phyloP scores from a whole-genome alignment of 257 asterid genomes.

The Mentha longifolia region DNA sequence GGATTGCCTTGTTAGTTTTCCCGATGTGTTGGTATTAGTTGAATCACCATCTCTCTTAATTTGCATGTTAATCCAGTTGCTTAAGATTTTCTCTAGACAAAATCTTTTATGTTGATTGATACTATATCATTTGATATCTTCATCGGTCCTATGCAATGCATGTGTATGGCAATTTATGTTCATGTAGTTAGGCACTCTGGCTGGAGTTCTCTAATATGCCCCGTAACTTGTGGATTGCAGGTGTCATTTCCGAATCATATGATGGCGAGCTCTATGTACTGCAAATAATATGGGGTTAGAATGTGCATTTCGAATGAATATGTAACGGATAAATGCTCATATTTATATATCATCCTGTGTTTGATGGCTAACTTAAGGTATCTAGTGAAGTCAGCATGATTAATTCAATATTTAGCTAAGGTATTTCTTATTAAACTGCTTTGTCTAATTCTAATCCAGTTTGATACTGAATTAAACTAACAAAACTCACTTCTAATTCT shows the following conservation, averaged over 20 bases:
- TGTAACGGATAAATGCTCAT: background rate
- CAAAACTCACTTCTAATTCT: too few species aligned
- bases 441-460: too few species aligned
- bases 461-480: too few species aligned
- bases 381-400: too few species aligned
- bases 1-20: background rate
- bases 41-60: background rate
- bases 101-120: too few species aligned
- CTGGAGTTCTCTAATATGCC: background rate
- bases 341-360: background rate
- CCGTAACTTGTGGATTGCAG: slow-evolving; percentile 40
- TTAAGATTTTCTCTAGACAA: background rate
- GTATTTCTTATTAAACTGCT: too few species aligned
- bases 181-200: background rate
- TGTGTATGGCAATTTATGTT: background rate
- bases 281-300: background rate
- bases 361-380: too few species aligned
- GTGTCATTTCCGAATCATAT: slow-evolving; percentile 61
- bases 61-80: background rate
- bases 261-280: background rate
- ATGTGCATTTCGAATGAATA: slow-evolving; percentile 12
- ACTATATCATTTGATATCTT: background rate
- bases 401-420: too few species aligned
- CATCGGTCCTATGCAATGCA: background rate
- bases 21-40: background rate